A percentile compares a stretch with the other conserved stretches of the same genome.
Evolutionary conservation across 2,329 filamentous ascomycete genomes (phyloP).

Genomic region (Hypomyces perniciosus): DNA sequence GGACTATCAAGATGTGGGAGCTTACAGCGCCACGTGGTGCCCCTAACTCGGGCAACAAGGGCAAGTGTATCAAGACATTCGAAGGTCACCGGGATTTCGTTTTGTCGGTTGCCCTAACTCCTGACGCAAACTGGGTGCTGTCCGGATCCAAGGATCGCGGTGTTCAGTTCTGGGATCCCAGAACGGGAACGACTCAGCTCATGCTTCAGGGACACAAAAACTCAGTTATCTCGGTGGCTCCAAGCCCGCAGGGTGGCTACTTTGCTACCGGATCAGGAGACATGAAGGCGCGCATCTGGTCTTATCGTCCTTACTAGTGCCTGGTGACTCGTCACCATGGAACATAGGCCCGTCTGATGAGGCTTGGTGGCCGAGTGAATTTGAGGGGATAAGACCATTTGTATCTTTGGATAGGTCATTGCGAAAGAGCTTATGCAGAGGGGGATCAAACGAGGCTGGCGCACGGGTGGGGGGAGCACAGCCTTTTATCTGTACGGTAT

Average conservation of each 20-base stretch:
- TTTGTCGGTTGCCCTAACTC: slow-evolving; percentile 88
- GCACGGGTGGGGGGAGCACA: slow-evolving; percentile 23
- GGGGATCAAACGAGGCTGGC: slow-evolving; percentile 19
- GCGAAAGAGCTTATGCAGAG: slow-evolving; percentile 8
- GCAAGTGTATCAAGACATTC: slow-evolving; percentile 93
- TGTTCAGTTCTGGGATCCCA: slow-evolving; percentile 97
- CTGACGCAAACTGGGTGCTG: slow-evolving; percentile 91
- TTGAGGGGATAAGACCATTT: slow-evolving; percentile 1
- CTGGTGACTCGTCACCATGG: background rate
- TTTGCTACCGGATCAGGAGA: slow-evolving; percentile 97
- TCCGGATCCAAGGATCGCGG: slow-evolving; percentile 95
- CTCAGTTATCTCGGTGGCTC: slow-evolving; percentile 94
- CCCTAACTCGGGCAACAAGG: slow-evolving; percentile 63
- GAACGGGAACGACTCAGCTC: slow-evolving; percentile 87
- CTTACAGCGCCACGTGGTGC: slow-evolving; percentile 66
- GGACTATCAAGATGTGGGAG: slow-evolving; percentile 99
- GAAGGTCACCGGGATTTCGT: slow-evolving; percentile 98
- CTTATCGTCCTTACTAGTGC: slow-evolving; percentile 52
- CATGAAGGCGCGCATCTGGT: slow-evolving; percentile 97
- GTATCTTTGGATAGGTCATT: slow-evolving; percentile 10
- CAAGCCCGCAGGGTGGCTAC: slow-evolving; percentile 77
- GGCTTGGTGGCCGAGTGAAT: background rate
- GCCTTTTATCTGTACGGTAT: slow-evolving; percentile 21
- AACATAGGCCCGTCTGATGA: background rate
- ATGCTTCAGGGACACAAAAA: slow-evolving; percentile 99